Evolutionary conservation across 1,139 yeast genomes (phyloP).

Genomic region (Candida pseudocylindracea): DNA sequence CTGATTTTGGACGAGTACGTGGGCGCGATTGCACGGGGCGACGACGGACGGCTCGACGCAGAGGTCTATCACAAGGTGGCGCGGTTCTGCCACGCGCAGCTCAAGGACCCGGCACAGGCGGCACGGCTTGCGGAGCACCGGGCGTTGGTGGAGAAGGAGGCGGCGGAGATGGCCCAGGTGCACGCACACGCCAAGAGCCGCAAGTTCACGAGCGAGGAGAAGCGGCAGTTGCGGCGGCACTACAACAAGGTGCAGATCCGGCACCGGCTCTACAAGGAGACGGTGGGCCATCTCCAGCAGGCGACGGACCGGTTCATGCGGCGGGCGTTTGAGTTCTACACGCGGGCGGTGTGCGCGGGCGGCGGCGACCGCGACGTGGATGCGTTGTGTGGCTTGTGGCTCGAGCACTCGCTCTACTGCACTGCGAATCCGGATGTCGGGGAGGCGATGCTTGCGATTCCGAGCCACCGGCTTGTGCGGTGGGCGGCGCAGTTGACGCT

Average conservation of each 20-base stretch:
- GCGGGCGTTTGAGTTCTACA: slow-evolving; percentile 48
- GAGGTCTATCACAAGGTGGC: slow-evolving; percentile 40
- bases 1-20: slow-evolving; percentile 35
- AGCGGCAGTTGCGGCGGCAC: slow-evolving; percentile 26
- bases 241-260: slow-evolving; percentile 21
- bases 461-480: not conserved
- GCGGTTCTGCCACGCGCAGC: slow-evolving; percentile 51
- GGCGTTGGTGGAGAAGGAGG: slow-evolving; percentile 20
- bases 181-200: no score
- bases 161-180: slow-evolving; percentile 13
- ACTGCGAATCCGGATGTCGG: not conserved
- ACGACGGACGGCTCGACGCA: slow-evolving; percentile 10
- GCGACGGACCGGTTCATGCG: slow-evolving; percentile 64
- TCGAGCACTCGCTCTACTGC: not conserved
- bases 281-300: slow-evolving; percentile 24
- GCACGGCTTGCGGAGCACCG: slow-evolving; percentile 17
- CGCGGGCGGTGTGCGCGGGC: no score
- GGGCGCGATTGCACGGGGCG: slow-evolving; percentile 12
- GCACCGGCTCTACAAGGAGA: slow-evolving; percentile 37
- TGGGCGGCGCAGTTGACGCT: not conserved
- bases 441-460: not conserved
- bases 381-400: not conserved
- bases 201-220: slow-evolving; percentile 22
- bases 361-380: no score
- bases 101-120: slow-evolving; percentile 21